Percentiles rank a stretch among this genome's conserved stretches.
Evolutionary conservation across 1,284 basidiomycete genomes (phyloP).

Genomic region (Tausonia pullulans): DNA sequence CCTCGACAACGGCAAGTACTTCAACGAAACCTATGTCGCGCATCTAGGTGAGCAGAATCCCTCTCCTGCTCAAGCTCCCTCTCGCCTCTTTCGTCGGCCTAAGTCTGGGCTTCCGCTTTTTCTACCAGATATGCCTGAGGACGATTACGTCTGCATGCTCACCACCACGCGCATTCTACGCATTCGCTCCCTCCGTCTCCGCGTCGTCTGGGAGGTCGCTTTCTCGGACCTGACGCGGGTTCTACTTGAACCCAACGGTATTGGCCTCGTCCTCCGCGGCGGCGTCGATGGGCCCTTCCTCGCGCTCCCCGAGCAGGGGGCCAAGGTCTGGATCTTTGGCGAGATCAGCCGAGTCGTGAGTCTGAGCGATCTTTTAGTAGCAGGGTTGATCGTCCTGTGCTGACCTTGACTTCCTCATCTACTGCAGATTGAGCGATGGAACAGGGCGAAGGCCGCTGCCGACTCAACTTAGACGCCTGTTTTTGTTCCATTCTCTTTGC

Average conservation of each 20-base stretch:
- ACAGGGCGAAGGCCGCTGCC: no score
- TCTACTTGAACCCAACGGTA: conserved; percentile 76
- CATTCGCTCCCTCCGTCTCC: conserved; percentile 74
- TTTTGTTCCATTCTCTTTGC: no score
- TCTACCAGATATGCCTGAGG: conserved; percentile 54
- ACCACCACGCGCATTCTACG: conserved; percentile 68
- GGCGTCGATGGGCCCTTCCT: conserved; percentile 45
- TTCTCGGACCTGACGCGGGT: conserved; percentile 79
- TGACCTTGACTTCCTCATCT: no score
- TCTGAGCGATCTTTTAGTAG: no score
- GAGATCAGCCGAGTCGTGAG: no score
- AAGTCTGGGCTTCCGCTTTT: background rate
- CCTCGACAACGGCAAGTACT: conserved; percentile 67
- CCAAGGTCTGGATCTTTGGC: conserved; percentile 42
- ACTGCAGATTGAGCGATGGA: no score
- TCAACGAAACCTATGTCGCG: conserved; percentile 78
- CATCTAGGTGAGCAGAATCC: conserved; percentile 53
- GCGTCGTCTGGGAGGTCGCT: conserved; percentile 84
- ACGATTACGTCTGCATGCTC: conserved; percentile 73
- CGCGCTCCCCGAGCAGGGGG: conserved; percentile 40
- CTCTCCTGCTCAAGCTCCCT: background rate
- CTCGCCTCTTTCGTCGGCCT: background rate
- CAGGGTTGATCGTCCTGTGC: no score
- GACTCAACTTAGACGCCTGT: no score
- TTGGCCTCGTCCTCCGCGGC: conserved; percentile 59